phyloP scores from a whole-genome alignment of 2,329 filamentous ascomycete genomes.

The Aulographum hederae region DNA sequence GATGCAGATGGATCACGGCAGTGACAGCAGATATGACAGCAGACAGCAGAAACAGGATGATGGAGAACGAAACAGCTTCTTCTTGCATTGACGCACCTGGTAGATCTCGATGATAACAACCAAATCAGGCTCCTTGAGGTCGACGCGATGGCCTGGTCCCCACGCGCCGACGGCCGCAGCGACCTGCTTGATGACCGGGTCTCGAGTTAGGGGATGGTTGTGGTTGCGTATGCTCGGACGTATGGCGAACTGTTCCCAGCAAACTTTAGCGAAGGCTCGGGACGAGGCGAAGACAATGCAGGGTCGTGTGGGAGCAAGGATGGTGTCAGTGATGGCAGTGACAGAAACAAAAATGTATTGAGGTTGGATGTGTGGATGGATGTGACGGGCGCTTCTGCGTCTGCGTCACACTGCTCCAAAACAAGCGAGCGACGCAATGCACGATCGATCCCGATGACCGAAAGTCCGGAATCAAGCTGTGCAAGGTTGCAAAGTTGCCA shows the following conservation, averaged over 20 bases:
- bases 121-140: slow-evolving; percentile 60
- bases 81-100: slow-evolving; percentile 35
- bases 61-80: slow-evolving; percentile 6
- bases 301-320: too few species aligned
- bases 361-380: too few species aligned
- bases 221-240: slow-evolving; percentile 62
- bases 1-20: too few species aligned
- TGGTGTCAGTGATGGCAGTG: too few species aligned
- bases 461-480: too few species aligned
- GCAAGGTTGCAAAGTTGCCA: too few species aligned
- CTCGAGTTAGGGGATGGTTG: slow-evolving; percentile 41
- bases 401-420: too few species aligned
- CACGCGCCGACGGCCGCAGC: slow-evolving; percentile 48
- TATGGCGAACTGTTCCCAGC: slow-evolving; percentile 52
- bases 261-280: background rate
- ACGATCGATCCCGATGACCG: too few species aligned
- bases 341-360: too few species aligned
- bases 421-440: too few species aligned
- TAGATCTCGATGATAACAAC: slow-evolving; percentile 67
- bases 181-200: slow-evolving; percentile 52
- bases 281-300: background rate
- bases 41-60: too few species aligned
- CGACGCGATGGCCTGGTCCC: slow-evolving; percentile 52
- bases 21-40: background rate
- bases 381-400: too few species aligned